Evolutionary conservation across 192 early-diverging fungal species (phyloP).

Genomic region (Oehlia diaphana): DNA sequence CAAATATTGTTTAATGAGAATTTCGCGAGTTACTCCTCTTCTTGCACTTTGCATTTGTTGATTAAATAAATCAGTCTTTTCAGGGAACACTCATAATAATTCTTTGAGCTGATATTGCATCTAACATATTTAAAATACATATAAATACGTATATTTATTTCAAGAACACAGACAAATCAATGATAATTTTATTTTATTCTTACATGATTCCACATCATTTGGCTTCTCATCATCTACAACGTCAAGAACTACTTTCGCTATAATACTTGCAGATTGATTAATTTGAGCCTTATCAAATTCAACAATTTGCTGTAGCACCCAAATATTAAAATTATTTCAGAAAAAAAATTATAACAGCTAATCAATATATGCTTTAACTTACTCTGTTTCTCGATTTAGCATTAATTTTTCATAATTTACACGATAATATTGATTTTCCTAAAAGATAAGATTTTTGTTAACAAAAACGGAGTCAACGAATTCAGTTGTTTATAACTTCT

Average conservation of each 20-base stretch:
- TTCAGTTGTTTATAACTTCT: not conserved
- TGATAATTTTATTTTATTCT: not conserved
- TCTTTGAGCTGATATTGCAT: too few relatives aligned
- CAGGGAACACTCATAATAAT: not conserved
- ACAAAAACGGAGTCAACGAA: not conserved
- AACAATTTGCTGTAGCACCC: conserved; percentile 49
- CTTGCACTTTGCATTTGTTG: conserved; percentile 29
- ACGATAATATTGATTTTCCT: conserved; percentile 25
- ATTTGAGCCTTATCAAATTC: conserved; percentile 57
- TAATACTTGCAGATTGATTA: conserved; percentile 59
- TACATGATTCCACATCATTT: conserved; percentile 45
- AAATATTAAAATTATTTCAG: not conserved
- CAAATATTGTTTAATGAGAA: conserved; percentile 59
- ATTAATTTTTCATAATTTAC: conserved; percentile 27
- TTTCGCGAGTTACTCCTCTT: conserved; percentile 29
- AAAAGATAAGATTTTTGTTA: not conserved
- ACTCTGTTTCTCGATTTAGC: conserved; percentile 16
- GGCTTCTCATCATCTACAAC: conserved; percentile 50
- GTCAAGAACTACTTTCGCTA: conserved; percentile 51
- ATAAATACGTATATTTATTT: too few relatives aligned
- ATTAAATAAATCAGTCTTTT: conserved; percentile 33
- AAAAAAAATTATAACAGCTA: not conserved
- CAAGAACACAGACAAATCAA: not conserved
- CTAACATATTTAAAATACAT: not conserved
- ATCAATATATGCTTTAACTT: not conserved